These are phyloP conservation scores for Ustilago trichophora DNA, from an alignment of 1,284 basidiomycete genomes.

Conservation along the genomic window DNA sequence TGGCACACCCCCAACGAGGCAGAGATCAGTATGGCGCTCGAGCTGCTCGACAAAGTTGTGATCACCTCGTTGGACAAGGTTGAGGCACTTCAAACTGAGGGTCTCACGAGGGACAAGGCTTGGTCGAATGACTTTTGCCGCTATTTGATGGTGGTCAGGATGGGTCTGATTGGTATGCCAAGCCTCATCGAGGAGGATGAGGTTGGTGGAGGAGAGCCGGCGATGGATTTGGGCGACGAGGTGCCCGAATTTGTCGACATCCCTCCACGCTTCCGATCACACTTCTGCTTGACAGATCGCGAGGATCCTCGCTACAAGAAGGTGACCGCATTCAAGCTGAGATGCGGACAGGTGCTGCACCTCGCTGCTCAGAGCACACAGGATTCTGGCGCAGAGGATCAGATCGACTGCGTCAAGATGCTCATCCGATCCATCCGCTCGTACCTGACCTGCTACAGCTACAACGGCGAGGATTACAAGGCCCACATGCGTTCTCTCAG, in stretches of 20 bases:
- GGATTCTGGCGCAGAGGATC: constrained; percentile 79
- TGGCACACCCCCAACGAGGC: constrained; percentile 84
- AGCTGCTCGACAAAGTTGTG: constrained; percentile 78
- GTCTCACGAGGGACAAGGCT: constrained; percentile 61
- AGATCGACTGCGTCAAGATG: constrained; percentile 83
- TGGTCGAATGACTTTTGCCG: constrained; percentile 94
- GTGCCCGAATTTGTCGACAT: constrained; percentile 73
- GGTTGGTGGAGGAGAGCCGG: constrained; percentile 72
- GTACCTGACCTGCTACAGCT: constrained; percentile 59
- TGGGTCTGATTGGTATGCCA: constrained; percentile 78
- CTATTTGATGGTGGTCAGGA: constrained; percentile 72
- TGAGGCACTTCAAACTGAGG: constrained; percentile 70
- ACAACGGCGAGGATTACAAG: constrained; percentile 65
- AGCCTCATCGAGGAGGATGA: constrained; percentile 72
- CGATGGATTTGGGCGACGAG: constrained; percentile 74
- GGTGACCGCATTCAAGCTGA: constrained; percentile 73
- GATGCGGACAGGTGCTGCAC: constrained; percentile 78
- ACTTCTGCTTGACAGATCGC: constrained; percentile 79
- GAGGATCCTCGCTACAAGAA: constrained; percentile 79
- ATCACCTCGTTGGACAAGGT: constrained; percentile 76
- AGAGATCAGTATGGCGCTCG: constrained; percentile 83
- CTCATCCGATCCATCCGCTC: constrained; percentile 67
- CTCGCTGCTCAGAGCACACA: constrained; percentile 72
- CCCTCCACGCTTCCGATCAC: constrained; percentile 69
- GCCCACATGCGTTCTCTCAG: constrained; percentile 49